Evolutionary conservation across 208 protist species (phyloP).

Genomic region (Trichomonas gallinae): DNA sequence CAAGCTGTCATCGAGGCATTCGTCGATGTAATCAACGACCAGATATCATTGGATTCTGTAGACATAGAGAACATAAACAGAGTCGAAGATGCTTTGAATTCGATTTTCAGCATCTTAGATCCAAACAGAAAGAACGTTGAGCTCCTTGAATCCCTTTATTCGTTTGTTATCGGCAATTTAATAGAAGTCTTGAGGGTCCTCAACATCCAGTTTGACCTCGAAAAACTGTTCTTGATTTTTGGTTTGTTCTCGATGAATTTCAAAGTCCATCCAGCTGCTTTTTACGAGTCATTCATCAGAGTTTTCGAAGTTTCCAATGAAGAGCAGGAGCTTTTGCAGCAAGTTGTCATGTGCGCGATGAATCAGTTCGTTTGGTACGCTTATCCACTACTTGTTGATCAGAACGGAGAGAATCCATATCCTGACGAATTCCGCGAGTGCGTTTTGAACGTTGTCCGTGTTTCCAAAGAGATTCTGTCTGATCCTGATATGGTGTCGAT

Average conservation of each 20-base stretch:
- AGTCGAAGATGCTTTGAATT: background rate
- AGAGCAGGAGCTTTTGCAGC: background rate
- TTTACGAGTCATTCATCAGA: background rate
- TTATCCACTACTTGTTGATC: background rate
- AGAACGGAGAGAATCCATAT: background rate
- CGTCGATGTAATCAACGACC: background rate
- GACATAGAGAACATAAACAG: background rate
- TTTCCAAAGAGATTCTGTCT: background rate
- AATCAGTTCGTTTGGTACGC: background rate
- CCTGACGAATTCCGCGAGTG: background rate
- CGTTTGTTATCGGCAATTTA: background rate
- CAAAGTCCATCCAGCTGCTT: background rate
- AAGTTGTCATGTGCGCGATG: background rate
- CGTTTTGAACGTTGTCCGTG: background rate
- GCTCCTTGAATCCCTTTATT: background rate
- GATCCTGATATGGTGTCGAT: background rate
- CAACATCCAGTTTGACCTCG: background rate
- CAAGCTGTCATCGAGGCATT: background rate
- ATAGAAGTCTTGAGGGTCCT: background rate
- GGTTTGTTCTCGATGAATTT: background rate
- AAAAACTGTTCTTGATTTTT: background rate
- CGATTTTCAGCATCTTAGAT: background rate
- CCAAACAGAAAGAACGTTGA: background rate
- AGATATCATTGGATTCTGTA: background rate
- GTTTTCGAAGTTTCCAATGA: background rate